Base-by-base conservation (phyloP, 192 early-diverging fungal genomes). In the Coemansia sp. region DNA sequence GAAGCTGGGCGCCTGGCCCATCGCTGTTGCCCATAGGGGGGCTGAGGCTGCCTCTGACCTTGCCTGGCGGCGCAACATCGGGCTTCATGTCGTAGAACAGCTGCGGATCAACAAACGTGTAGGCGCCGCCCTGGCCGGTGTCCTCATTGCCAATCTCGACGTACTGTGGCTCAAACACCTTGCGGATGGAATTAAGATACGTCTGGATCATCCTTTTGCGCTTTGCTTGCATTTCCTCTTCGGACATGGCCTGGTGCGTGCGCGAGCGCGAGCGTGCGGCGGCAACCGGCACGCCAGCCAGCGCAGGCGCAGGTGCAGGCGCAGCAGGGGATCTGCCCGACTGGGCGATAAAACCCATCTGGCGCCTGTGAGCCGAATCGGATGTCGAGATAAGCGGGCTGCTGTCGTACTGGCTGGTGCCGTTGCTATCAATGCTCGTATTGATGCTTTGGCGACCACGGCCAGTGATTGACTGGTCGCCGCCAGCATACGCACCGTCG, bases 21-120 rank as follows among this genome's bases (percentile, higher is more conserved):
- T 63, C 61, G 21, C 18, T 33, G 28, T 39, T 33, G 15, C 33
- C 63, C 13, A 42, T 13, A 26, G 33, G 39, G 30, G 67, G 59
- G 34, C 56, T 59, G 18, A 31, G 7, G 30, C 62, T 13, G 40
- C 68, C 48, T 21, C 43, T 56, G 66, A 60, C 60, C 55, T 25
- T 63, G 63, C 33, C 62, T n/a, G 56, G 39, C 48, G 81, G 70
- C 23, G 67, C 77, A 23, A 29, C 75, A 72, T 63, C 83, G 26
- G 77, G 83, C n/a, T 71, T 69, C 62, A 99, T 81, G 70, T 95
- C 92, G 64, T 81, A 75, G 56, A 88, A 87, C 4, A 99, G 46
- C 59, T 85, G 76, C 10, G 90, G 86, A 66, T 99, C 96, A 2
- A 93, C 91, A 88, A 97, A 97, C 0, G 90, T 86, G 25, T 94